These are phyloP conservation scores for Agaricales sp. DNA, from an alignment of 1,284 basidiomycete genomes.

Conservation along the genomic window DNA sequence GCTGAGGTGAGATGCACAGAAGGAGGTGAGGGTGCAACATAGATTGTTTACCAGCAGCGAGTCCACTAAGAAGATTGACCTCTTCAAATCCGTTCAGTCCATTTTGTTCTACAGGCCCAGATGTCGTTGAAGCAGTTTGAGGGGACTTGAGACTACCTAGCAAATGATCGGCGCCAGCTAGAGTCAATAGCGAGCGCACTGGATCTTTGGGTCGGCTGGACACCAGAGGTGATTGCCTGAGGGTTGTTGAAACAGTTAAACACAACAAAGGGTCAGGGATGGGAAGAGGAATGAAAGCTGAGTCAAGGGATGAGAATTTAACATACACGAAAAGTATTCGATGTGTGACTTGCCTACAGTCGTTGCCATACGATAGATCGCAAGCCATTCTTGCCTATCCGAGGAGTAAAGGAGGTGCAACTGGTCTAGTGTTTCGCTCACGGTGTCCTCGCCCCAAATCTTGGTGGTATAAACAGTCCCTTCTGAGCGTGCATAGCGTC, in stretches of 20 bases:
- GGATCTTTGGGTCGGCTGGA: conserved; percentile 41
- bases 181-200: conserved; percentile 34
- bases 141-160: conserved; percentile 17
- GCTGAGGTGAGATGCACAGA: conserved; percentile 2
- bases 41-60: conserved; percentile 35
- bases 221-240: conserved; percentile 60
- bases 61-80: conserved; percentile 69
- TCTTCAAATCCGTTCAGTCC: conserved; percentile 55
- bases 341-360: conserved; percentile 54
- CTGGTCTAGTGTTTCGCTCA: conserved; percentile 36
- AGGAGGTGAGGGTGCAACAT: conserved; percentile 3
- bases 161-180: conserved; percentile 22
- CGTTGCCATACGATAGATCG: conserved; percentile 63
- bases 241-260: conserved; percentile 69
- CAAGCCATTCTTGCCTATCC: conserved; percentile 53
- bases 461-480: conserved; percentile 62
- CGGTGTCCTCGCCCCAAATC: conserved; percentile 57
- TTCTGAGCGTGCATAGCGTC: conserved; percentile 65
- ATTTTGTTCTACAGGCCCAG: conserved; percentile 10
- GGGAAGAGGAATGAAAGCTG: conserved; percentile 67
- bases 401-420: conserved; percentile 58
- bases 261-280: conserved; percentile 68
- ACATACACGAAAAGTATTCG: conserved; percentile 4
- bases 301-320: conserved; percentile 1
- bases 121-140: conserved; percentile 14